These are phyloP conservation scores for Melanomma pulvis-pyrius DNA, from an alignment of 495 filamentous ascomycete genomes.

Conservation along the genomic window DNA sequence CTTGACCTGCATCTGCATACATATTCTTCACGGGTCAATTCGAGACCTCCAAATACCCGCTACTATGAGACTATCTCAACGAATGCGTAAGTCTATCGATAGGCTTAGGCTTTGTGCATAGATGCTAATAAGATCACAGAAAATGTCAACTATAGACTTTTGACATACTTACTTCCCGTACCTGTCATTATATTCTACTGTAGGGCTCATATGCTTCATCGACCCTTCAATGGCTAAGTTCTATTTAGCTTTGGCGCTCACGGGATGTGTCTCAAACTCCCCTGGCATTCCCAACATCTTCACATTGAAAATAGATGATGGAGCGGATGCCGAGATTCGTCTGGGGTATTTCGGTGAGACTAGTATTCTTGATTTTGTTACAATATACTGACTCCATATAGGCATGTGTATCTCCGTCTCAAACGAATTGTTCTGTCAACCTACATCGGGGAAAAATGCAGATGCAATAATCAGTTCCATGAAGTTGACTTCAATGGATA, in stretches of 20 bases:
- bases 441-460: background rate
- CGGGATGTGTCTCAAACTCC: background rate
- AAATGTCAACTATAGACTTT: background rate
- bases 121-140: background rate
- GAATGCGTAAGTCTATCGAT: background rate
- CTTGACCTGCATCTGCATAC: too few species aligned
- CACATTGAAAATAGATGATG: background rate
- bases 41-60: too few species aligned
- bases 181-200: background rate
- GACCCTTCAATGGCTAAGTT: background rate
- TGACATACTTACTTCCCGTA: background rate
- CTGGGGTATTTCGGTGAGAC: background rate
- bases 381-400: background rate
- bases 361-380: background rate
- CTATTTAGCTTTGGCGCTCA: background rate
- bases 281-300: background rate
- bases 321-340: background rate
- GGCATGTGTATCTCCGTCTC: background rate
- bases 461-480: background rate
- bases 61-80: background rate
- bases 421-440: background rate
- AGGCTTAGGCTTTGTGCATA: background rate
- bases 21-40: too few species aligned
- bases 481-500: background rate
- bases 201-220: background rate